Base-by-base conservation (phyloP, 305 asterid species). In the Caryopteris hybrid region DNA sequence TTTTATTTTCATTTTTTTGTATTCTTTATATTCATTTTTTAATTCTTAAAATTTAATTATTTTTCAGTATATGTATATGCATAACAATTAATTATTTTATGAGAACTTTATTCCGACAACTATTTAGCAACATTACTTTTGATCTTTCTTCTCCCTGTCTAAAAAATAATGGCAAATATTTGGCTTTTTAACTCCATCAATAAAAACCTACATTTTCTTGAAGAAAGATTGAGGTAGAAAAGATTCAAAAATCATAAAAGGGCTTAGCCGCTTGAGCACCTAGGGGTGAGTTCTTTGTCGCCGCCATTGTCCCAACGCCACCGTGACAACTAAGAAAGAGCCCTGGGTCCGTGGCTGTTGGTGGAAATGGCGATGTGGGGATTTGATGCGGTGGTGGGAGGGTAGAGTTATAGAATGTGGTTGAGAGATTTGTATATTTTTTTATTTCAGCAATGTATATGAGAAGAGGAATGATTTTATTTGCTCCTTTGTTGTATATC, bases 211-310 rank as follows among this genome's bases (percentile, higher is more conserved):
- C 38, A 42, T 45, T n/a, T 22, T 48, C 25, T 50, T 61, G n/a
- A n/a, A n/a, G n/a, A n/a, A n/a, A n/a, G n/a, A n/a, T n/a, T n/a
- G n/a, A n/a, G n/a, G n/a, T n/a, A n/a, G n/a, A n/a, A n/a, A n/a
- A n/a, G n/a, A n/a, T n/a, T n/a, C n/a, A n/a, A n/a, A n/a, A n/a
- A n/a, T 81, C 68, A 23, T 64, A 66, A 83, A 79, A 89, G 97
- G 97, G 78, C 78, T 84, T 60, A 93, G 98, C 88, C 89, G 97
- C 74, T 84, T 93, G 78, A 82, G 93, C 76, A 88, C 80, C 86
- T n/a, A n/a, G 95, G 90, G 68, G 87, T 53, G 74, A 79, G 82
- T 12, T 76, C 89, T 46, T 25, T 68, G 48, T 84, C 89, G 14
- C 89, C 89, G 63, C 89, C 87, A 69, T 50, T 82, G 53, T 79